Evolutionary conservation across 2,329 filamentous ascomycete genomes (phyloP).

Genomic region (Pestalotiopsis sp.): DNA sequence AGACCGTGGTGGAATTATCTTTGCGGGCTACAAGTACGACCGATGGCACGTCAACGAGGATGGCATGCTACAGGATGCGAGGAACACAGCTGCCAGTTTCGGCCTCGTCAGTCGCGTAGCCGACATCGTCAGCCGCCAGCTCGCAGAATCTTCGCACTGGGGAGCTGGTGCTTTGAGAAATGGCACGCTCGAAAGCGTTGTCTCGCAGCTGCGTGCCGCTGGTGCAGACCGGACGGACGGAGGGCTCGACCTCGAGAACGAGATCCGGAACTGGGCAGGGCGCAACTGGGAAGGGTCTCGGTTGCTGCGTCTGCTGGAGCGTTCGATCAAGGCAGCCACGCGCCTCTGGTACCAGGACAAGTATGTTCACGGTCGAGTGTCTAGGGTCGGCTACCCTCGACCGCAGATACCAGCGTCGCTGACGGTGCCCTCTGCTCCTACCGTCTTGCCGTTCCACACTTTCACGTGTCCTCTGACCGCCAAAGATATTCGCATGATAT

Average conservation of each 20-base stretch:
- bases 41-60: slow-evolving; percentile 90
- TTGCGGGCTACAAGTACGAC: slow-evolving; percentile 75
- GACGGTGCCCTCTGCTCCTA: slow-evolving; percentile 84
- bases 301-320: slow-evolving; percentile 80
- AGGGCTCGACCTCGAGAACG: slow-evolving; percentile 39
- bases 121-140: slow-evolving; percentile 85
- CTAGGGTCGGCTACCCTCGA: slow-evolving; percentile 65
- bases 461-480: slow-evolving; percentile 94
- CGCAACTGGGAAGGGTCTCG: slow-evolving; percentile 87
- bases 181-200: slow-evolving; percentile 52
- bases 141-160: slow-evolving; percentile 85
- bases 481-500: slow-evolving; percentile 90
- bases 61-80: slow-evolving; percentile 80
- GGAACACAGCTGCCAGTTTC: slow-evolving; percentile 59
- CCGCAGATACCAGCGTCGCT: slow-evolving; percentile 74
- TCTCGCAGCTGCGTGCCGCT: slow-evolving; percentile 46
- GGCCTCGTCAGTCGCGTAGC: slow-evolving; percentile 92
- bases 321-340: slow-evolving; percentile 74
- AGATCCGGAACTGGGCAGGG: slow-evolving; percentile 65
- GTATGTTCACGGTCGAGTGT: slow-evolving; percentile 64
- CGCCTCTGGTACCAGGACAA: slow-evolving; percentile 89
- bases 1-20: slow-evolving; percentile 81
- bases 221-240: slow-evolving; percentile 36
- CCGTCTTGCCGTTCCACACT: slow-evolving; percentile 94
- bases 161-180: slow-evolving; percentile 71